Base-by-base conservation (phyloP, 306 rosid species). In the Acacia acuminata region DNA sequence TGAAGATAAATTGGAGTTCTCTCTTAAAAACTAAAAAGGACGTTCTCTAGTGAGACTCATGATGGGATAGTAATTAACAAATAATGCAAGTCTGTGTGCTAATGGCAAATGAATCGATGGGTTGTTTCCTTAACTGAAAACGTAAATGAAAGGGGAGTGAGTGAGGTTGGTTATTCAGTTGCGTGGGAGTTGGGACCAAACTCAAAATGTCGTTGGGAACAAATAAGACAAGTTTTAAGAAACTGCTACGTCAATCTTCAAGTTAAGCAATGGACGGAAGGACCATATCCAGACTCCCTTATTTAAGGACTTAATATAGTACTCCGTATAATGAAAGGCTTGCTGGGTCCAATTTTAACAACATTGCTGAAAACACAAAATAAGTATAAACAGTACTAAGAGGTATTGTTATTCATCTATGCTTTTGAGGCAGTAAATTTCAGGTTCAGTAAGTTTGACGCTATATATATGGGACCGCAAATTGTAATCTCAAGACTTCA, bases 181-280 rank as follows among this genome's bases (percentile, higher is more conserved):
- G 20, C 60, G 34, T 79, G 60, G 50, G 32, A 69, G 30, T 27
- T 70, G 60, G 12, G 53, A 10, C 32, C 40, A 80, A 2, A 25
- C 61, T 48, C 16, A 4, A 45, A 71, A 32, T 66, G 72, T 66
- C 13, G 53, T 22, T 5, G 71, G 24, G 24, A 58, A 22, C 48
- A 60, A 56, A 58, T 7, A 60, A 42, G 55, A 42, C 8, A 76
- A 76, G 70, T 51, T 75, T 75, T 19, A 75, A 53, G 67, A 53
- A 27, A 73, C 77, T 73, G 77, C 77, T 53, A 53, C 22, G 67
- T 53, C 20, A 34, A 75, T 53, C 78, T 47, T 25, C 27, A 75
- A 53, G 67, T 53, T 53, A 75, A 75, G 50, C 42, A 53, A 75
- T 34, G 78, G 45, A 55, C 63, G 25, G 25, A 55, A 55, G 63